These are phyloP conservation scores for Aphanoascus verrucosus DNA, from an alignment of 2,329 filamentous ascomycete species.

Conservation along the genomic window DNA sequence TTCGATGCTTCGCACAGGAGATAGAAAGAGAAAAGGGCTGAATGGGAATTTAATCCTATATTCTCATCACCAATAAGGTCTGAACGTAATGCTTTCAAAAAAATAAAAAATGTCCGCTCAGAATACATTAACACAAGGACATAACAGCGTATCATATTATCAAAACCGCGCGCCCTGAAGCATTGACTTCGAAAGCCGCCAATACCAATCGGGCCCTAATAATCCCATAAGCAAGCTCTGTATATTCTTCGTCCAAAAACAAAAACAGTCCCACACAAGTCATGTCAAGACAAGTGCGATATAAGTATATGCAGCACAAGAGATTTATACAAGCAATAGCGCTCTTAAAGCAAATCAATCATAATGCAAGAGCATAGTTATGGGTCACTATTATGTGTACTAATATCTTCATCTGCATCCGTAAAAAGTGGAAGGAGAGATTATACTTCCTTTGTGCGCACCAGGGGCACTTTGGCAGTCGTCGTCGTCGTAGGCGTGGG, in stretches of 20 bases:
- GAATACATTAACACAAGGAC: background rate
- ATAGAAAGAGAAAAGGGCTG: too few relatives aligned
- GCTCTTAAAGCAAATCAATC: background rate
- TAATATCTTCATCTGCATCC: too few relatives aligned
- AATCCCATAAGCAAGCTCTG: background rate
- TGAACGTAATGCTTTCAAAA: background rate
- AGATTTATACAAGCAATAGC: background rate
- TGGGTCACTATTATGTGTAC: background rate
- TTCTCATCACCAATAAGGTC: background rate
- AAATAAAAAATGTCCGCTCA: slow-evolving; percentile 3
- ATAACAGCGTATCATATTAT: background rate
- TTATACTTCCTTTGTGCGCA: slow-evolving; percentile 37
- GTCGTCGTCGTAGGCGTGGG: background rate
- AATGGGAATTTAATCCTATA: background rate
- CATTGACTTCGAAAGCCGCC: background rate
- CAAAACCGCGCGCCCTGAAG: too few relatives aligned
- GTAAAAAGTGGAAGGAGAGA: too few relatives aligned
- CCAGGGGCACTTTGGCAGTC: slow-evolving; percentile 25
- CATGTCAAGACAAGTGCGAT: background rate
- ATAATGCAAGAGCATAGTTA: background rate
- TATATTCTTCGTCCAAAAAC: slow-evolving; percentile 1
- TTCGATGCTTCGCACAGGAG: too few relatives aligned
- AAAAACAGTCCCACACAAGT: background rate
- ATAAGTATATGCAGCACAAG: slow-evolving; percentile 1
- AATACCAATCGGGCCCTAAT: background rate